Conservation (phyloP, 305 asterid species). For the Petunia hybrid region DNA sequence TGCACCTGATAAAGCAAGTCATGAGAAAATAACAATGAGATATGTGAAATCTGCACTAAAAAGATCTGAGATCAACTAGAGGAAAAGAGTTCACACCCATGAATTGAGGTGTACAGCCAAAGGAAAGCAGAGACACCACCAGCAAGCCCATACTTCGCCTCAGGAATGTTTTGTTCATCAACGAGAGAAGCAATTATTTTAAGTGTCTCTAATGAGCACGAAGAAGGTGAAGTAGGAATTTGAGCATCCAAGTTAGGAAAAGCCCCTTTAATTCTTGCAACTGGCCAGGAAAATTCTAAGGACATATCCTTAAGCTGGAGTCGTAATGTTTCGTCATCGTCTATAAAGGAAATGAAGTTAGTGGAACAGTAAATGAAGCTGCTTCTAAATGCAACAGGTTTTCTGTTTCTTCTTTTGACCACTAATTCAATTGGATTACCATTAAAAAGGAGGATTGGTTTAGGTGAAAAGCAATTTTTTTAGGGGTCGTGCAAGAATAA, state of each 20-base stretch:
- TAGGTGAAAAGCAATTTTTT: no score
- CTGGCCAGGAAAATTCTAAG: conserved; percentile 82
- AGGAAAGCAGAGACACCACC: conserved; percentile 82
- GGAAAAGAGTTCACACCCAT: conserved; percentile 57
- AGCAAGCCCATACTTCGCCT: conserved; percentile 62
- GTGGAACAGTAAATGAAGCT: no score
- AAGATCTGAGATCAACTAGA: no score
- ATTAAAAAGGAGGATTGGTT: no score
- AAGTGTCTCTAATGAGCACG: conserved; percentile 71
- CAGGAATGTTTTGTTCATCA: conserved; percentile 72
- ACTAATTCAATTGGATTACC: no score
- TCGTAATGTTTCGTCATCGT: conserved; percentile 62
- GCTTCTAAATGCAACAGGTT: no score
- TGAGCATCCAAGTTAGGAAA: conserved; percentile 57
- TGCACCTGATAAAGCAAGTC: conserved; percentile 59
- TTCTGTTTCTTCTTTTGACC: no score
- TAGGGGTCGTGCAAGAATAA: no score
- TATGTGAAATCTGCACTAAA: no score
- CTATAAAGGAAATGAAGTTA: no score
- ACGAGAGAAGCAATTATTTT: conserved; percentile 73
- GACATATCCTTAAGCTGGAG: conserved; percentile 77
- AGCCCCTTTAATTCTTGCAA: conserved; percentile 67
- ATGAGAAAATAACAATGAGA: conserved; percentile 39
- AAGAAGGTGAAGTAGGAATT: conserved; percentile 57
- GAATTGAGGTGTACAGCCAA: conserved; percentile 82